Conservation (phyloP, 2,329 filamentous ascomycete species). For the Penicillium sp. region DNA sequence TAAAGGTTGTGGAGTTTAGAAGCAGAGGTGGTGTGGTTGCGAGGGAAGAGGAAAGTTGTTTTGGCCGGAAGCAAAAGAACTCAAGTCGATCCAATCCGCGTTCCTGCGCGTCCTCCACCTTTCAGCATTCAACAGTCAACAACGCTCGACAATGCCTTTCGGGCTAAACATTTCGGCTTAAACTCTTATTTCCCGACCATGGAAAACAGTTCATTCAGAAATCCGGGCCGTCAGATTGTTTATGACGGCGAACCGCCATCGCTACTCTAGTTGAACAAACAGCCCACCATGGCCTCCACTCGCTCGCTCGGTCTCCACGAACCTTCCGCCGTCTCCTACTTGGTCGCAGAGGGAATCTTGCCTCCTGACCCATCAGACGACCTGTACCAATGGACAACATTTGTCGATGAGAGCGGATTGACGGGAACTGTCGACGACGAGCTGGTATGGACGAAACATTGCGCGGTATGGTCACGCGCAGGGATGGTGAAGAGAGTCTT, state of each 20-base stretch:
- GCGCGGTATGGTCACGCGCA: constrained; percentile 87
- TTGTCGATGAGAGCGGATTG: constrained; percentile 43
- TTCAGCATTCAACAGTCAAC: constrained; percentile 14
- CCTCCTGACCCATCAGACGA: constrained; percentile 64
- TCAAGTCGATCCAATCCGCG: constrained; percentile 21
- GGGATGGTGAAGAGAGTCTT: constrained; percentile 83
- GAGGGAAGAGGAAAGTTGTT: constrained; percentile 27
- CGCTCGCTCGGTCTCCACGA: constrained; percentile 89
- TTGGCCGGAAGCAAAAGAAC: constrained; percentile 20
- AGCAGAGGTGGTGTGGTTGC: constrained; percentile 8
- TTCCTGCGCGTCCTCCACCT: constrained; percentile 30
- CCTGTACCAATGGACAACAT: constrained; percentile 73
- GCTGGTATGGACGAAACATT: constrained; percentile 70
- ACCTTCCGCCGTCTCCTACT: constrained; percentile 79
- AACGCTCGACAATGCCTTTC: constrained; percentile 11
- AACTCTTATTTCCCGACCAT: constrained; percentile 19
- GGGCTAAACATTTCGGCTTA: constrained; percentile 1
- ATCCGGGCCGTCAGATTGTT: constrained; percentile 25
- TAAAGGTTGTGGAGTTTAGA: constrained; percentile 10
- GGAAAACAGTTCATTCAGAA: constrained; percentile 27
- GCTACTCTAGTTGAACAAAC: constrained; percentile 22
- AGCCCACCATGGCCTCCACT: constrained; percentile 75
- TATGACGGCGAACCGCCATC: constrained; percentile 21
- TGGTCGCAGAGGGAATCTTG: constrained; percentile 77
- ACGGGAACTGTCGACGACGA: constrained; percentile 68